Evolutionary conservation across 2,329 filamentous ascomycete species (phyloP), one percentile per base, ranked within the genome.

Genomic region (Zymoseptoria brevis): DNA sequence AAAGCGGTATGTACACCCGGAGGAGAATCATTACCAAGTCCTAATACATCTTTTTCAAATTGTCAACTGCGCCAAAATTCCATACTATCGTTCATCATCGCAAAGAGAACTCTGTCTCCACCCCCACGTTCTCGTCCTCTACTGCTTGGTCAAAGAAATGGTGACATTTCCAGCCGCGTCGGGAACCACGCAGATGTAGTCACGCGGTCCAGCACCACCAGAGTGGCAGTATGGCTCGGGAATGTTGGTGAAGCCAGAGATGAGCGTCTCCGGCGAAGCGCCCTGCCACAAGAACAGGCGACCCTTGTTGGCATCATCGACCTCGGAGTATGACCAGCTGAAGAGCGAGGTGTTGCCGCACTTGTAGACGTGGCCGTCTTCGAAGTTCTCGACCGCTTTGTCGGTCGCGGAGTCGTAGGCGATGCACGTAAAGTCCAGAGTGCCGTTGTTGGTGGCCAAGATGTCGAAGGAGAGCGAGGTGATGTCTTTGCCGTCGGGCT

Each of bases 401-500:
- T 54, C 29, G 30, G 41, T 57, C 6, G 29, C 24, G 13, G 48
- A 19, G 50, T 61, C 53, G 53, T 62, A 62, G 7, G 60, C 30
- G 4, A 22, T 16, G 49, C 62, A 64, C 45, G 57, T 13, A 50
- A 57, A 61, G 55, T 62, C 59, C 22, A 62, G 55, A 7, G 54
- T 50, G 22, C 58, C 62, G 57, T 57, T 58, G 50, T 60, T 62
- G 51, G 62, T 60, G 54, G 62, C 53, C 52, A 50, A 11, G 56
- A 64, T 61, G 60, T 50, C 30, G 62, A 64, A 64, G 53, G 52
- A 57, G 19, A 64, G 11, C 35, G 58, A 55, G 57, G 11, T 54
- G 56, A 64, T 60, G 50, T 41, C 45, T 6, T 50, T 30, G 54
- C 62, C 60, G 55, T 61, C 52, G 56, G 19, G 29, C 48, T 62